Conservation (phyloP, 371 early-diverging fungal genomes). For the Circinella umbellata region DNA sequence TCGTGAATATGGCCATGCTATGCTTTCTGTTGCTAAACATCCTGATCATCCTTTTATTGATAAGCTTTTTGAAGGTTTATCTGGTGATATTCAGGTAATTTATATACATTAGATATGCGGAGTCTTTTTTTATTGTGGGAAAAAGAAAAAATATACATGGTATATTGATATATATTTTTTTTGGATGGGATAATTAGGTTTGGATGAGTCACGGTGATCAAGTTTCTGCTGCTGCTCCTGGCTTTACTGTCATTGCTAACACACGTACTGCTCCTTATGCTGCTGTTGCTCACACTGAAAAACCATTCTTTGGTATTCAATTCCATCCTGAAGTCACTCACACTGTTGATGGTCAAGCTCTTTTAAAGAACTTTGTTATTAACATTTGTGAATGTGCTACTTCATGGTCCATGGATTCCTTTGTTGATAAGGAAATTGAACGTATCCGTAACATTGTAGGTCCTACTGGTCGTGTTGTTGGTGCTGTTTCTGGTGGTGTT, state of each 20-base stretch:
- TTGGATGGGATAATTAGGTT: no score
- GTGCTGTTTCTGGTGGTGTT: constrained; percentile 97
- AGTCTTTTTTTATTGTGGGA: neutral
- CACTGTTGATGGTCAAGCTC: constrained; percentile 82
- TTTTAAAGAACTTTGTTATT: constrained; percentile 92
- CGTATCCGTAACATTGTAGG: constrained; percentile 93
- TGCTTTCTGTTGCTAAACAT: constrained; percentile 67
- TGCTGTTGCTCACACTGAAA: constrained; percentile 82
- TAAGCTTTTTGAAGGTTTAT: constrained; percentile 81
- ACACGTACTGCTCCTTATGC: constrained; percentile 90
- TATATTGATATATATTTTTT: no score
- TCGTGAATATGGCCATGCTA: constrained; percentile 96
- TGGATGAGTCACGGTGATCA: constrained; percentile 99
- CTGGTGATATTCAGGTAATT: constrained; percentile 57
- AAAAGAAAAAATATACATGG: no score
- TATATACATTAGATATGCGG: neutral
- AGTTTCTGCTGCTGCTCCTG: constrained; percentile 78
- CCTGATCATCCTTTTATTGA: constrained; percentile 66
- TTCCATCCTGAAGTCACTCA: constrained; percentile 99
- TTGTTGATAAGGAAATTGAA: constrained; percentile 95
- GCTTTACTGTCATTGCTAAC: constrained; percentile 84
- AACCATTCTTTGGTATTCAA: constrained; percentile 91
- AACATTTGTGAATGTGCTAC: constrained; percentile 83
- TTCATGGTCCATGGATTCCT: constrained; percentile 95
- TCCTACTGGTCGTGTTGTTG: constrained; percentile 91